A percentile compares a stretch with the other conserved stretches of the same genome.
Evolutionary conservation across 805 yeast species (phyloP).

Genomic region (Candida germanica): DNA sequence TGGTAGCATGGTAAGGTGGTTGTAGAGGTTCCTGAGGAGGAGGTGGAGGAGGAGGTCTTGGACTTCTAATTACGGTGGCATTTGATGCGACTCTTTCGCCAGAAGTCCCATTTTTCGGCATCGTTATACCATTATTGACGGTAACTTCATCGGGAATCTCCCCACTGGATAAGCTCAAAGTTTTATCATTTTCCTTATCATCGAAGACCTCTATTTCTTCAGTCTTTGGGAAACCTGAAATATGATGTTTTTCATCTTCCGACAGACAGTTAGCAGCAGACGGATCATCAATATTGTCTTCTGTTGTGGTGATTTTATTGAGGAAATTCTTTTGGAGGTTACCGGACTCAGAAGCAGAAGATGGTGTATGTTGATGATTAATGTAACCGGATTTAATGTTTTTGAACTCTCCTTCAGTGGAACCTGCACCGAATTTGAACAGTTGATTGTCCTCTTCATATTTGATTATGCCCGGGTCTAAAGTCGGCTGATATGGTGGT

Average conservation of each 20-base stretch:
- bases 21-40: slow-evolving; percentile 6
- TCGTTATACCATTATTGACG: neutral
- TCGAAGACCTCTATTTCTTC: slow-evolving; percentile 8
- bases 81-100: slow-evolving; percentile 19
- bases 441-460: slow-evolving; percentile 4
- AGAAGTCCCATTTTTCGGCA: neutral
- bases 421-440: neutral
- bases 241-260: slow-evolving; percentile 8
- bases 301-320: slow-evolving; percentile 29
- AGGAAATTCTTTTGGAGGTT: slow-evolving; percentile 21
- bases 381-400: neutral
- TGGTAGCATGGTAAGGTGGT: slow-evolving; percentile 17
- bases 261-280: slow-evolving; percentile 7
- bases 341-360: slow-evolving; percentile 13
- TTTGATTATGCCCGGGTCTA: slow-evolving; percentile 41
- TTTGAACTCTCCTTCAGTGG: neutral
- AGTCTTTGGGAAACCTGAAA: neutral
- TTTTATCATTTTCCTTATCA: slow-evolving; percentile 6
- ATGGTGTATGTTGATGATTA: slow-evolving; percentile 4
- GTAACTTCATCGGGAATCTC: slow-evolving; percentile 1
- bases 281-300: slow-evolving; percentile 30
- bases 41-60: slow-evolving; percentile 16
- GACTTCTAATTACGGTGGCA: slow-evolving; percentile 22
- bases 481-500: slow-evolving; percentile 27
- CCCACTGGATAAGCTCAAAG: slow-evolving; percentile 6